These are phyloP conservation scores for Cantharellus anzutake DNA, from an alignment of 768 basidiomycete species.

Conservation along the genomic window DNA sequence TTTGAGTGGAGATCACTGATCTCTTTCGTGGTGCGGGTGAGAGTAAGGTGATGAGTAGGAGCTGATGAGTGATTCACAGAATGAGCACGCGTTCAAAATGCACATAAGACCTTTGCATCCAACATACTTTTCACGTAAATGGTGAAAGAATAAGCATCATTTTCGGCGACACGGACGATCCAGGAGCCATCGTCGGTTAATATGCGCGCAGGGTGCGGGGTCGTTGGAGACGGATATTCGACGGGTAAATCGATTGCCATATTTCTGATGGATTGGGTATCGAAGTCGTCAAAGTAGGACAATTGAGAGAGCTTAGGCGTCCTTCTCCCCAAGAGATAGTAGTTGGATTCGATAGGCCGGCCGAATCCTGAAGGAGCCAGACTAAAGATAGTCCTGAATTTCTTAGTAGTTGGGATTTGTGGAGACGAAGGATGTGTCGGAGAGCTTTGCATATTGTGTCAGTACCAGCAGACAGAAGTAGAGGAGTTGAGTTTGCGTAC, in stretches of 20 bases:
- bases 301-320: background rate
- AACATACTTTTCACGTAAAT: constrained; percentile 82
- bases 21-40: constrained; percentile 59
- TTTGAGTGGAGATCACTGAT: constrained; percentile 68
- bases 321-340: background rate
- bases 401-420: constrained; percentile 2
- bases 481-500: background rate
- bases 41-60: constrained; percentile 75
- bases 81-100: constrained; percentile 2
- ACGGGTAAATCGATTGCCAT: constrained; percentile 9
- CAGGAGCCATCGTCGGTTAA: constrained; percentile 52
- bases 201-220: background rate
- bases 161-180: constrained; percentile 78
- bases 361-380: constrained; percentile 1
- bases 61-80: constrained; percentile 26
- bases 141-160: constrained; percentile 52
- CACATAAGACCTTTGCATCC: constrained; percentile 3
- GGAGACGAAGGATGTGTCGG: background rate
- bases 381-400: constrained; percentile 8
- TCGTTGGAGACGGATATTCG: background rate
- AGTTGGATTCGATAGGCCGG: background rate
- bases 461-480: background rate
- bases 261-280: constrained; percentile 1
- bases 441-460: background rate
- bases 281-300: background rate